Evolutionary conservation across 2,329 filamentous ascomycete genomes (phyloP).

Genomic region (Fusarium buxicola): DNA sequence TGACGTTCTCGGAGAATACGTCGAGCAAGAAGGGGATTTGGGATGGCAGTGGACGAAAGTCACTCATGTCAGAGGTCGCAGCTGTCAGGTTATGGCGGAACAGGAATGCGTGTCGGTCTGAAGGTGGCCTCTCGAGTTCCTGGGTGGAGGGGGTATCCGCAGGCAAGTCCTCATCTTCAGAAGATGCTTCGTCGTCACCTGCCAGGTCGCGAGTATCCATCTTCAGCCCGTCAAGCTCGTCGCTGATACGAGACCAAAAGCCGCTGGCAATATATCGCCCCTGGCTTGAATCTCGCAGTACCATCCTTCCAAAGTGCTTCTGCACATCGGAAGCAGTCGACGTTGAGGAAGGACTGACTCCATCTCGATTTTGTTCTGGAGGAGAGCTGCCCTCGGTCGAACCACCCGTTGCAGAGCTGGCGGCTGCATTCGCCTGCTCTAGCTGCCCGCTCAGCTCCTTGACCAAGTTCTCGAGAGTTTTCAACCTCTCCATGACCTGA

Average conservation of each 20-base stretch:
- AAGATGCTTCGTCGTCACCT: conserved; percentile 48
- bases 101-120: conserved; percentile 63
- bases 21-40: conserved; percentile 66
- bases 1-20: conserved; percentile 64
- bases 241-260: conserved; percentile 67
- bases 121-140: conserved; percentile 56
- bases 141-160: conserved; percentile 49
- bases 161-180: conserved; percentile 52
- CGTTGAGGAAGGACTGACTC: conserved; percentile 13
- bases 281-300: conserved; percentile 56
- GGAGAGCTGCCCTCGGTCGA: conserved; percentile 48
- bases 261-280: conserved; percentile 63
- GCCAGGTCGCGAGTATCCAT: conserved; percentile 52
- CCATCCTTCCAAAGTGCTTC: conserved; percentile 60
- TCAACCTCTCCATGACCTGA: conserved; percentile 62
- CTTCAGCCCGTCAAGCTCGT: conserved; percentile 63
- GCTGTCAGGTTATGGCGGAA: conserved; percentile 59
- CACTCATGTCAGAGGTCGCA: conserved; percentile 48
- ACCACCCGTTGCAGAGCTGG: conserved; percentile 38
- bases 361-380: conserved; percentile 28
- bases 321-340: conserved; percentile 47
- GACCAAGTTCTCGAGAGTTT: conserved; percentile 62
- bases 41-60: conserved; percentile 64
- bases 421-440: conserved; percentile 52
- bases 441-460: conserved; percentile 62